phyloP scores from a whole-genome alignment of 2,329 filamentous ascomycete genomes.

The Diplocarpon rosae region DNA sequence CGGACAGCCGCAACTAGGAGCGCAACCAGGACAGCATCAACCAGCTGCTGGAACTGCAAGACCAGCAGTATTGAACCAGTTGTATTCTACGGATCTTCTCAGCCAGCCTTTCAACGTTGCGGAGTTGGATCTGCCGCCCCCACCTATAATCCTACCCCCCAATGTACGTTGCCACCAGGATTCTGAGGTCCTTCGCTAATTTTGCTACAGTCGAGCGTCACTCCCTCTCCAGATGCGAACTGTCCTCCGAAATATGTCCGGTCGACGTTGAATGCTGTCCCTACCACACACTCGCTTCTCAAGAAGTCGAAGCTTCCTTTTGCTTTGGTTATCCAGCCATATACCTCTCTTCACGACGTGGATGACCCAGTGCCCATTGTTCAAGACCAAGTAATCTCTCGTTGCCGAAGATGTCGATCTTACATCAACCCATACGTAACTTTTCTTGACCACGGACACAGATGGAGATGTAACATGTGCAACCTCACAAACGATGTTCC shows the following conservation, averaged over 20 bases:
- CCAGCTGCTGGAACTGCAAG: constrained; percentile 39
- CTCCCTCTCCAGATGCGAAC: constrained; percentile 82
- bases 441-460: constrained; percentile 91
- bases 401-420: constrained; percentile 87
- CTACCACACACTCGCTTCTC: constrained; percentile 80
- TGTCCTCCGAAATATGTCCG: constrained; percentile 89
- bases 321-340: constrained; percentile 91
- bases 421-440: constrained; percentile 98
- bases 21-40: constrained; percentile 29
- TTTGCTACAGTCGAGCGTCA: constrained; percentile 63
- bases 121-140: constrained; percentile 84
- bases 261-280: constrained; percentile 88
- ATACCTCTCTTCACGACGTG: constrained; percentile 81
- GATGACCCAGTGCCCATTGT: constrained; percentile 88
- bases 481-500: constrained; percentile 97
- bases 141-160: constrained; percentile 78
- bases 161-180: constrained; percentile 56
- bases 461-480: constrained; percentile 99
- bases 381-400: constrained; percentile 92
- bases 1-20: constrained; percentile 11
- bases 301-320: constrained; percentile 97
- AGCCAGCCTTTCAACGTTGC: constrained; percentile 89
- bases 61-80: constrained; percentile 62
- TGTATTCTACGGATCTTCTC: constrained; percentile 85
- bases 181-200: constrained; percentile 29